Base-by-base conservation (phyloP, 2,329 filamentous ascomycete genomes). In the Aspergillus ochraceoroseus region DNA sequence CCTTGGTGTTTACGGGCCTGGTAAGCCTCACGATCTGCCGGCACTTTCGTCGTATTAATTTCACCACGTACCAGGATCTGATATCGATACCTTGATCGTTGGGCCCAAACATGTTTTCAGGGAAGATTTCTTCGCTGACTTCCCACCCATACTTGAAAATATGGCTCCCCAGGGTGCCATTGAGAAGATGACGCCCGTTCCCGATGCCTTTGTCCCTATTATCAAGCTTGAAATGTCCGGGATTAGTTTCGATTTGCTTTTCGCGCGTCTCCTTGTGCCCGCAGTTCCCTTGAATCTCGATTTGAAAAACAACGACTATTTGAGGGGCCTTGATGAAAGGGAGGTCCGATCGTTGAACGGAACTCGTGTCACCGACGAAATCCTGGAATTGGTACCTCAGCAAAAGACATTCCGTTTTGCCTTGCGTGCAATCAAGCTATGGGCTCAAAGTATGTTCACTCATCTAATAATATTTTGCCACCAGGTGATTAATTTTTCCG, bases 11-110 rank as follows among this genome's bases (percentile, higher is more conserved):
- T 95, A 86, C 64, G 89, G 89, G 4, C 92, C 92, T 30, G 75
- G 76, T 79, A 46, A 54, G 64, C 20, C 20, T 9, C 5, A 22
- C 5, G 20, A 9, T 9, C 9, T 22, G 20, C 20, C 9, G 5
- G 9, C 9, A 5, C 9, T 9, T 22, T 22, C 9, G 20, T 22
- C n/a, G n/a, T n/a, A n/a, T 22, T 5, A 22, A 5, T 22, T 9
- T 22, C 20, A 9, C 5, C 9, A 9, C 9, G 20, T 9, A 22
- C 5, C 20, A 79, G 88, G 88, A 35, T 96, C 92, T 32, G 92
- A 98, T 79, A 96, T 98, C 56, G 92, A 98, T 70, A 95, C 92
- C 1, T 79, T 98, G 36, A 82, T 96, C 44, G 84, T 95, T 35
- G 89, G 83, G 9, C 92, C 92, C 7, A 89, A 87, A 67, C 88